Evolutionary conservation across 345 rosid species (phyloP).

Genomic region (Heritiera littoralis): DNA sequence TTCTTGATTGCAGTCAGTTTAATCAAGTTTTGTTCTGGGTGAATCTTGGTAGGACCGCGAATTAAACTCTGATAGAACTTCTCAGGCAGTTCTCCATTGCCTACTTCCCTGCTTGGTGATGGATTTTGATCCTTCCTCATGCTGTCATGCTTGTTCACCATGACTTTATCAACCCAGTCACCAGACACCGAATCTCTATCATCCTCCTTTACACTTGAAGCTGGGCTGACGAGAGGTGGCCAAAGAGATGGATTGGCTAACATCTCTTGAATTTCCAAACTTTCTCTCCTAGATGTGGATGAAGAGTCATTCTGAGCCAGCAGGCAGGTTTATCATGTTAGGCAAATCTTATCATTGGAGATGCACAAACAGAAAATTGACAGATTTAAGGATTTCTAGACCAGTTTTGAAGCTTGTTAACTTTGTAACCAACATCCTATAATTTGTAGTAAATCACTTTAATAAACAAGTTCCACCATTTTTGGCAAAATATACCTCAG

Average conservation of each 20-base stretch:
- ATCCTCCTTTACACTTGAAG: conserved; percentile 44
- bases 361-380: neutral
- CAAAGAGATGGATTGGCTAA: conserved; percentile 58
- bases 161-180: conserved; percentile 71
- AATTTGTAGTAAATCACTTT: neutral
- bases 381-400: neutral
- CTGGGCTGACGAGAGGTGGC: conserved; percentile 52
- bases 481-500: conserved; percentile 49
- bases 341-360: neutral
- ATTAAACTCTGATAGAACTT: neutral
- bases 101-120: conserved; percentile 38
- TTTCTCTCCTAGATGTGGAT: conserved; percentile 55
- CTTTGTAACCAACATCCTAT: neutral
- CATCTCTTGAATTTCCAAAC: conserved; percentile 70
- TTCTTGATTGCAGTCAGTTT: conserved; percentile 37
- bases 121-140: conserved; percentile 42
- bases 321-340: conserved; percentile 13
- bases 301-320: conserved; percentile 42
- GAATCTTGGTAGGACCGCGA: conserved; percentile 35
- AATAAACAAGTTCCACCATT: neutral
- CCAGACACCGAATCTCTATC: conserved; percentile 59
- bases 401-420: too few relatives aligned
- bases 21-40: conserved; percentile 38
- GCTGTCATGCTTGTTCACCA: conserved; percentile 56
- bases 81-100: conserved; percentile 35